Base-by-base conservation (phyloP, 139 green algal genomes). In the Chlamydomonas sp. region DNA sequence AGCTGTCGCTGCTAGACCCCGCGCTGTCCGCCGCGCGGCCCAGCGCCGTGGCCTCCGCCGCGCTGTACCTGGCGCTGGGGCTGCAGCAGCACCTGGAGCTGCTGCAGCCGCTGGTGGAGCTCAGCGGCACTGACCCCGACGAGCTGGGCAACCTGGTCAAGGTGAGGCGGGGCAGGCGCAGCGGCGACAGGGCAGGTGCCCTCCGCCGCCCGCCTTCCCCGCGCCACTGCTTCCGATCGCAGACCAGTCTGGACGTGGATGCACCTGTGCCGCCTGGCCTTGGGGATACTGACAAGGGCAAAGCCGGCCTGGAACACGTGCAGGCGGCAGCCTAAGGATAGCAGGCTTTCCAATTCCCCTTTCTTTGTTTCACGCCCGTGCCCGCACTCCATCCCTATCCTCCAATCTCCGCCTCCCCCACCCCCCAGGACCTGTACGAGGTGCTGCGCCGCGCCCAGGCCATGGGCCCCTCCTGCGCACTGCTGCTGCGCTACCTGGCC, bases 41-140 rank as follows among this genome's bases (percentile, higher is more conserved):
- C 60, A 79, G 67, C 61, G 15, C 17, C 2, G 71, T 74, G 82
- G 82, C 82, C 10, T 9, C 71, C 0, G 12, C 49, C 14, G 71
- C 82, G 6, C 49, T 80, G 12, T 87, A 87, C 82, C 71, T 87
- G 60, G 82, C 82, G 60, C 71, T 87, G 82, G 82, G 72, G 71
- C 12, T 87, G 82, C 2, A 57, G n/a, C 71, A 68, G 2, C 14
- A 80, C 71, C 60, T 60, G 20, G 72, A 14, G 61, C 71, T 61
- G n/a, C 82, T 87, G 71, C 20, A 18, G 12, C n/a, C 5, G n/a
- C 63, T 87, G 12, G 61, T 80, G 61, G 0, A 12, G 61, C 20
- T 87, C 61, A 79, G 71, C 31, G 60, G 61, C 3, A 31, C 61
- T 3, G 61, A 73, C 3, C 71, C 71, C 5, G 6, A 12, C 6